These are phyloP conservation scores for Apiospora koreana DNA, from an alignment of 2,329 filamentous ascomycete genomes.

Conservation along the genomic window DNA sequence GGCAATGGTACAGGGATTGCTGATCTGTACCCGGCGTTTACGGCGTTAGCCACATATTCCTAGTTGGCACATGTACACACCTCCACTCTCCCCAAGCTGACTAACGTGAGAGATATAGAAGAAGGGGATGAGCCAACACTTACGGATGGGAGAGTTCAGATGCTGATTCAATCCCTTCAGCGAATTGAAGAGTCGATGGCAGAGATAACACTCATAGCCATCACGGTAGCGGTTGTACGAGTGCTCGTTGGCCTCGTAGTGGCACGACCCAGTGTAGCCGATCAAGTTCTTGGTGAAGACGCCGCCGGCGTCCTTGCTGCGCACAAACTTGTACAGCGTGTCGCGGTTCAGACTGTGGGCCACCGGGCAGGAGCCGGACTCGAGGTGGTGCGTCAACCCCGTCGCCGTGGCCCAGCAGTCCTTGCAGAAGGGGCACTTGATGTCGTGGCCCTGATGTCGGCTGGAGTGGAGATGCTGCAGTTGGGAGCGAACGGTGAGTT, in stretches of 20 bases:
- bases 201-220: constrained; percentile 56
- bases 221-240: constrained; percentile 54
- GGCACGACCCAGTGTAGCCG: constrained; percentile 39
- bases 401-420: constrained; percentile 47
- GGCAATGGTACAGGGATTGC: constrained; percentile 42
- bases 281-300: constrained; percentile 53
- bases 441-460: constrained; percentile 43
- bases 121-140: constrained; percentile 29
- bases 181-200: constrained; percentile 43
- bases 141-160: constrained; percentile 53
- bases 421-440: constrained; percentile 59
- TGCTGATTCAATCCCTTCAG: constrained; percentile 48
- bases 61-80: too few relatives aligned
- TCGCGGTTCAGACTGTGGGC: constrained; percentile 49
- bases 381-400: constrained; percentile 58
- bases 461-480: constrained; percentile 56
- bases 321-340: constrained; percentile 46
- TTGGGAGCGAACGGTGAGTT: not conserved
- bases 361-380: constrained; percentile 51
- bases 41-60: constrained; percentile 10
- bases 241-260: constrained; percentile 38
- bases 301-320: constrained; percentile 45
- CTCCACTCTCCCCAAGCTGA: too few relatives aligned
- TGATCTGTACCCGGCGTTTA: constrained; percentile 29
- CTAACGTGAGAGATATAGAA: too few relatives aligned